Evolutionary conservation across 1,284 basidiomycete species (phyloP).

Genomic region (Moesziomyces sp.): DNA sequence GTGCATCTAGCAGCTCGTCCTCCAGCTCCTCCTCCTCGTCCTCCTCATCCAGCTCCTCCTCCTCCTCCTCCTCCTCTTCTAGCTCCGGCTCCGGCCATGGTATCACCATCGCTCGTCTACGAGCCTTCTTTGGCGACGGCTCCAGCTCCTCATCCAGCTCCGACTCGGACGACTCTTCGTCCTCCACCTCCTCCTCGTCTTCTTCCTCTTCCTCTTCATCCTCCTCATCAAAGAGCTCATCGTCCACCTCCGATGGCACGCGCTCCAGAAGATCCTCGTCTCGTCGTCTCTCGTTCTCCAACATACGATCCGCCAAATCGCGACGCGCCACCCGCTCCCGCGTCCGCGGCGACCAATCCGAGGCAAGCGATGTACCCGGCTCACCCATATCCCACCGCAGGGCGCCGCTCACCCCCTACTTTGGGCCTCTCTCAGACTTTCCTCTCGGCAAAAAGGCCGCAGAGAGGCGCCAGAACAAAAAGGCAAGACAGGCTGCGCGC

Average conservation of each 20-base stretch:
- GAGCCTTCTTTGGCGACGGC: slow-evolving; percentile 63
- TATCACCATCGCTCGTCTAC: slow-evolving; percentile 58
- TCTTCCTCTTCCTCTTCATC: slow-evolving; percentile 9
- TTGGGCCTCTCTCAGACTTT: slow-evolving; percentile 42
- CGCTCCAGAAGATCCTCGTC: slow-evolving; percentile 36
- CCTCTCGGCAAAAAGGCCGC: slow-evolving; percentile 35
- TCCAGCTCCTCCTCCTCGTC: slow-evolving; percentile 39
- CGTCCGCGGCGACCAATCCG: slow-evolving; percentile 37
- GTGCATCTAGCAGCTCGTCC: slow-evolving; percentile 40
- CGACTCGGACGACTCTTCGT: slow-evolving; percentile 31
- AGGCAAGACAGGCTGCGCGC: slow-evolving; percentile 35
- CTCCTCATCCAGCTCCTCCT: slow-evolving; percentile 24
- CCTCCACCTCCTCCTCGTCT: slow-evolving; percentile 31
- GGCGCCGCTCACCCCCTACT: slow-evolving; percentile 45
- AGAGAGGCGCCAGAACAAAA: slow-evolving; percentile 36
- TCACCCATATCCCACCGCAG: slow-evolving; percentile 37
- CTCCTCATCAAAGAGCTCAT: slow-evolving; percentile 24
- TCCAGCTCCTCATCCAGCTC: slow-evolving; percentile 51
- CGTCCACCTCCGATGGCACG: slow-evolving; percentile 25
- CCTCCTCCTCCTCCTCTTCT: slow-evolving; percentile 11
- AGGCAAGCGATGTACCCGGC: slow-evolving; percentile 32
- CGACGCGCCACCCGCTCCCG: slow-evolving; percentile 21
- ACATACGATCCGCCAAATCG: slow-evolving; percentile 16
- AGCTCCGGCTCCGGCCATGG: slow-evolving; percentile 52
- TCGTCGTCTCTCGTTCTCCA: slow-evolving; percentile 35